These are phyloP conservation scores for Sechiopsis laciniata DNA, from an alignment of 306 rosid genomes.

Conservation along the genomic window DNA sequence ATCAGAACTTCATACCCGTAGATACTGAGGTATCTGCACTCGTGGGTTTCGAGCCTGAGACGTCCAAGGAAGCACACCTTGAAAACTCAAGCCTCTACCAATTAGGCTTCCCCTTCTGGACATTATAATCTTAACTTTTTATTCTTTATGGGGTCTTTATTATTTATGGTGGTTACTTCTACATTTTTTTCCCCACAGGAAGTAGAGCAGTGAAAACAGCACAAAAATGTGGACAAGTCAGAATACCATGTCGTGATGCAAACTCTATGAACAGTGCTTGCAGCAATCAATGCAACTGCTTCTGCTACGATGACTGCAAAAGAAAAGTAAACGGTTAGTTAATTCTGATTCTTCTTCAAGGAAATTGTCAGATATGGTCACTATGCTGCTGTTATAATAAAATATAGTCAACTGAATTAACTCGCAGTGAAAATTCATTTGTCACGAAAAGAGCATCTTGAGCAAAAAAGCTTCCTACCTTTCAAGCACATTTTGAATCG, in stretches of 20 bases:
- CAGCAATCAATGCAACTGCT: conserved; percentile 78
- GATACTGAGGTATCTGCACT: too few relatives aligned
- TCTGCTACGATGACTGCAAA: conserved; percentile 68
- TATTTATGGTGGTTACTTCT: neutral
- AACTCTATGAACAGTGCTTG: conserved; percentile 83
- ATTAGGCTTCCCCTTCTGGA: too few relatives aligned
- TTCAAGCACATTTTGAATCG: neutral
- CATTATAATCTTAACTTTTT: neutral
- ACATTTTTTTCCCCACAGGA: neutral
- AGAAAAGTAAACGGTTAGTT: neutral
- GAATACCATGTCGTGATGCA: conserved; percentile 86
- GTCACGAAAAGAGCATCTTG: neutral
- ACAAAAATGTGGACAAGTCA: neutral
- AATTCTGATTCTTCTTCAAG: conserved; percentile 6
- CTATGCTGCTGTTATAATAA: neutral
- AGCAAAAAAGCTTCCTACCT: neutral
- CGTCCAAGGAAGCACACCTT: too few relatives aligned
- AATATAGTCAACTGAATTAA: neutral
- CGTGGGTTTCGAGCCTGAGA: too few relatives aligned
- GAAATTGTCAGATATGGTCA: neutral
- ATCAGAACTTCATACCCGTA: neutral
- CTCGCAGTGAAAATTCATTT: neutral
- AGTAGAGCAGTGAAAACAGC: neutral
- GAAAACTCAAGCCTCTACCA: too few relatives aligned
- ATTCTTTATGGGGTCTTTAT: neutral